These are phyloP conservation scores for Sporothrix mexicana DNA, from an alignment of 2,329 filamentous ascomycete species.

Conservation along the genomic window DNA sequence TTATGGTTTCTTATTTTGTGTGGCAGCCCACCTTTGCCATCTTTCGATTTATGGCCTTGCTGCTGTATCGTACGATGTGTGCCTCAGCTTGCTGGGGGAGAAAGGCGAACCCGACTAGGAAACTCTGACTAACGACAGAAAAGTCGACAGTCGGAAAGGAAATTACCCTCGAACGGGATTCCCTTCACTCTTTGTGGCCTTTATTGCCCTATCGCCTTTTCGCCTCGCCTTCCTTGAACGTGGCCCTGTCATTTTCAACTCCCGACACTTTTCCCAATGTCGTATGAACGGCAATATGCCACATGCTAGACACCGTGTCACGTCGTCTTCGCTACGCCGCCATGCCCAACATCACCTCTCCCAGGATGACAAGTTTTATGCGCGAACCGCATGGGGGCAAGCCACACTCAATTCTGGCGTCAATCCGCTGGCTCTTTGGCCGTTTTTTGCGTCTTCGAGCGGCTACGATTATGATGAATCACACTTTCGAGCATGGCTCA, in stretches of 20 bases:
- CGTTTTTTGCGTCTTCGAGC: background rate
- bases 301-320: background rate
- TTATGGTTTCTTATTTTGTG: background rate
- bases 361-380: background rate
- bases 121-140: slow-evolving; percentile 15
- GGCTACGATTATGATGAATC: background rate
- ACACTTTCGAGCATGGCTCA: background rate
- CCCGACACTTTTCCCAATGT: background rate
- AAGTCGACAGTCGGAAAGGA: slow-evolving; percentile 10
- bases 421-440: background rate
- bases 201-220: background rate
- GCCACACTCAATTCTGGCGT: background rate
- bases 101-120: background rate
- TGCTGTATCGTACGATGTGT: slow-evolving; percentile 22
- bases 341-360: background rate
- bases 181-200: background rate
- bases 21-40: slow-evolving; percentile 22
- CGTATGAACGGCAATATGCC: slow-evolving; percentile 5
- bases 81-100: background rate
- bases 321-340: background rate
- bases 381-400: slow-evolving; percentile 4
- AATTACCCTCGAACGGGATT: background rate
- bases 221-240: background rate
- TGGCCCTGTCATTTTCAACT: slow-evolving; percentile 7
- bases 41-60: slow-evolving; percentile 24